phyloP scores from a whole-genome alignment of 1,284 basidiomycete species.

The Retiboletus flavoniger region DNA sequence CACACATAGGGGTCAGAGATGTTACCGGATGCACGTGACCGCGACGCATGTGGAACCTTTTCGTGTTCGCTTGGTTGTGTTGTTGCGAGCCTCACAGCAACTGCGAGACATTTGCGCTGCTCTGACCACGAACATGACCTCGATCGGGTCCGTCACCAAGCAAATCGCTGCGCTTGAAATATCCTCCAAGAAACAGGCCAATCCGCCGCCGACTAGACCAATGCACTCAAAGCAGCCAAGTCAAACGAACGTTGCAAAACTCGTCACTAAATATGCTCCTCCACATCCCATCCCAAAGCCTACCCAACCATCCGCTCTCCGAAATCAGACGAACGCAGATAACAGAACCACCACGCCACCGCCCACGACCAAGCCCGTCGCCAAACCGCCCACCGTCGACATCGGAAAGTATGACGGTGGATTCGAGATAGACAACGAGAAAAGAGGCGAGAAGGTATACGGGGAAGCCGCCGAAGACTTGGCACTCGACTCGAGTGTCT shows the following conservation, averaged over 20 bases:
- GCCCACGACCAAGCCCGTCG: conserved; percentile 16
- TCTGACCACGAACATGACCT: conserved; percentile 36
- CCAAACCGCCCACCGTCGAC: conserved; percentile 46
- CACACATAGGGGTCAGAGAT: not conserved
- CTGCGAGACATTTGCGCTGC: not conserved
- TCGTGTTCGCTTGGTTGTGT: not conserved
- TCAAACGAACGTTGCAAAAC: conserved; percentile 58
- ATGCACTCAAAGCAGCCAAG: conserved; percentile 52
- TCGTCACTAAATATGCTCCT: conserved; percentile 65
- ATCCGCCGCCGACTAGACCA: conserved; percentile 33
- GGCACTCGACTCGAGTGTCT: conserved; percentile 74
- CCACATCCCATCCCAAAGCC: conserved; percentile 46
- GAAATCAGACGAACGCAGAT: conserved; percentile 37
- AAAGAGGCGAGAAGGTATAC: conserved; percentile 57
- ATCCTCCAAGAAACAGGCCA: conserved; percentile 42
- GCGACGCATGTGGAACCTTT: conserved; percentile 23
- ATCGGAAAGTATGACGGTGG: conserved; percentile 88
- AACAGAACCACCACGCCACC: conserved; percentile 28
- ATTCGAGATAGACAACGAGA: conserved; percentile 76
- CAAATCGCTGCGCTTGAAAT: conserved; percentile 53
- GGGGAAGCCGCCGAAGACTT: conserved; percentile 75
- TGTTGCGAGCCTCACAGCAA: not conserved
- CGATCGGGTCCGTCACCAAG: conserved; percentile 45
- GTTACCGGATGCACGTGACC: conserved; percentile 25
- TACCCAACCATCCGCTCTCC: conserved; percentile 40